Evolutionary conservation across 768 basidiomycete species (phyloP).

Genomic region (Phaffia tasmanica): DNA sequence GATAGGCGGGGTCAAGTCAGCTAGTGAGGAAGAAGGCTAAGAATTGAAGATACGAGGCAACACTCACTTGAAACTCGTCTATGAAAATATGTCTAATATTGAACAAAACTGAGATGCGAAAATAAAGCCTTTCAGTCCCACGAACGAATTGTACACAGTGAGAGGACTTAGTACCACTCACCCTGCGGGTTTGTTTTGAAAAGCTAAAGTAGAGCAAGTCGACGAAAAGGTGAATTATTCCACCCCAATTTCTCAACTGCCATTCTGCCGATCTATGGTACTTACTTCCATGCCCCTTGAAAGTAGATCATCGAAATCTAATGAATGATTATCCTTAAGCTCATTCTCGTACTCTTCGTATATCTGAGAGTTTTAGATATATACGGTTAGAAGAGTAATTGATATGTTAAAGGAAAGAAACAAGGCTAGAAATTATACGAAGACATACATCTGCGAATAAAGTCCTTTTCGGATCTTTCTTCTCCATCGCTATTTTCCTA

Average conservation of each 20-base stretch:
- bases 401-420: neutral
- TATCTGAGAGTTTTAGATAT: constrained; percentile 34
- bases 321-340: constrained; percentile 52
- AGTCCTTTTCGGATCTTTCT: constrained; percentile 29
- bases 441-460: constrained; percentile 35
- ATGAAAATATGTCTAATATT: constrained; percentile 41
- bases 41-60: neutral
- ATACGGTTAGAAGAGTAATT: neutral
- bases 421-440: neutral
- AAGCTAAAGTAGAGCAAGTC: constrained; percentile 10
- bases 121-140: no score
- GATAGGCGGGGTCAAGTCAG: neutral
- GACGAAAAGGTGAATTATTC: no score
- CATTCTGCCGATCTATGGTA: no score
- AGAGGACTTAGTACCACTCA: constrained; percentile 49
- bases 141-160: neutral
- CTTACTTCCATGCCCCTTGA: constrained; percentile 20
- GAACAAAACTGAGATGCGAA: no score
- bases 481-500: constrained; percentile 29
- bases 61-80: constrained; percentile 60
- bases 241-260: no score
- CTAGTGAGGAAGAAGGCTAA: neutral
- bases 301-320: constrained; percentile 82
- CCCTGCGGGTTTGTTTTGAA: constrained; percentile 46
- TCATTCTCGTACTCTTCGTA: constrained; percentile 59